phyloP scores from a whole-genome alignment of 2,329 filamentous ascomycete species.

The Hypoxylon sp. region DNA sequence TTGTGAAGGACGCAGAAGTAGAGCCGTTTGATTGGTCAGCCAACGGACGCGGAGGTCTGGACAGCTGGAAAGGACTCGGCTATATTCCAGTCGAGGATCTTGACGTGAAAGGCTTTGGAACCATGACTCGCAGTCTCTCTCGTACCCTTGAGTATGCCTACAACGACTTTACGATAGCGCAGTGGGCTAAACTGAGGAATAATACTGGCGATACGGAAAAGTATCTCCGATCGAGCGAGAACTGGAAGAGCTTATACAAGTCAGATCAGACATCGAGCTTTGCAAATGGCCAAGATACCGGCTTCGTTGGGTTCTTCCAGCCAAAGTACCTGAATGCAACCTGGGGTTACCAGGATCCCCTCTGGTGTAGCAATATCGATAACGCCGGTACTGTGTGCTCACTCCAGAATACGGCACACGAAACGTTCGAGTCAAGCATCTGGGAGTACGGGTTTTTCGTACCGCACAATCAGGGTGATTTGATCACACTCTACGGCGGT shows the following conservation, averaged over 20 bases:
- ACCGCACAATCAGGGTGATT: slow-evolving; percentile 66
- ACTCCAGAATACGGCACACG: slow-evolving; percentile 71
- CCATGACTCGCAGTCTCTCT: slow-evolving; percentile 78
- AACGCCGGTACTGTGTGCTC: slow-evolving; percentile 70
- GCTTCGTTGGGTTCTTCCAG: slow-evolving; percentile 79
- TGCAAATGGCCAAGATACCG: slow-evolving; percentile 70
- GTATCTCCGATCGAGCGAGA: slow-evolving; percentile 71
- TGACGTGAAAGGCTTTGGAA: slow-evolving; percentile 76
- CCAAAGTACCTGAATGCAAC: slow-evolving; percentile 77
- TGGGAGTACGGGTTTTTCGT: slow-evolving; percentile 82
- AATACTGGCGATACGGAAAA: slow-evolving; percentile 69
- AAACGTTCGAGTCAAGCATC: slow-evolving; percentile 79
- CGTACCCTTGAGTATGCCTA: slow-evolving; percentile 84
- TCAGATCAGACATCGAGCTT: slow-evolving; percentile 68
- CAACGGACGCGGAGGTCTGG: slow-evolving; percentile 78
- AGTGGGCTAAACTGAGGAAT: slow-evolving; percentile 72
- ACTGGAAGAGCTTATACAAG: slow-evolving; percentile 79
- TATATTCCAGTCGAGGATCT: slow-evolving; percentile 81
- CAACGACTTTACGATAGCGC: slow-evolving; percentile 79
- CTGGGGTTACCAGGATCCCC: slow-evolving; percentile 78
- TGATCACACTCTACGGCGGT: slow-evolving; percentile 74
- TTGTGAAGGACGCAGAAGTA: slow-evolving; percentile 79
- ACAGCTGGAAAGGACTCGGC: slow-evolving; percentile 78
- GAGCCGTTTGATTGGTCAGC: slow-evolving; percentile 79
- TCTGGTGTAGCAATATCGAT: slow-evolving; percentile 71